Conservation (phyloP, 2,329 filamentous ascomycete species). For the Fusarium begoniae region DNA sequence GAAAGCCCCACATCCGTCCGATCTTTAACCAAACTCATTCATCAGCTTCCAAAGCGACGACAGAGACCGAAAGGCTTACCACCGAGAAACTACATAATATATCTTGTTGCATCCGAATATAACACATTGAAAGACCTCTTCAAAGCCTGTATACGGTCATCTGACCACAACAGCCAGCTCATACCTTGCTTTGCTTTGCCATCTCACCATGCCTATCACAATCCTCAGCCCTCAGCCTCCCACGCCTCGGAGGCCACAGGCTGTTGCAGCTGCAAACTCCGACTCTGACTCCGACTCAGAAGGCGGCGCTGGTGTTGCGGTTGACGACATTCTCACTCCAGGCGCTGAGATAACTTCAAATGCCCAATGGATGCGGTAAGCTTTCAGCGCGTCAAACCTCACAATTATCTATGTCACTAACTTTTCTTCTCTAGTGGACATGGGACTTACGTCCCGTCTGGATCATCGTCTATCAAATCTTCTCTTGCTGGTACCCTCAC, state of each 20-base stretch:
- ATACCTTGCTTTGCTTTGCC: slow-evolving; percentile 12
- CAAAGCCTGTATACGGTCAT: neutral
- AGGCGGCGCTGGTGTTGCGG: slow-evolving; percentile 57
- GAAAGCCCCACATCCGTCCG: slow-evolving; percentile 44
- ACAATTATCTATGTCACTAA: slow-evolving; percentile 10
- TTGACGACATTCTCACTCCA: slow-evolving; percentile 78
- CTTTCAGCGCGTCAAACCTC: slow-evolving; percentile 4
- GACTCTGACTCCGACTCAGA: slow-evolving; percentile 57
- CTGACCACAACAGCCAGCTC: neutral
- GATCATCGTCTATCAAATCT: slow-evolving; percentile 77
- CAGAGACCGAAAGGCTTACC: slow-evolving; percentile 2
- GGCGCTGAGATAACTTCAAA: slow-evolving; percentile 89
- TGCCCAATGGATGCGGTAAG: slow-evolving; percentile 92
- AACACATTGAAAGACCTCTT: neutral
- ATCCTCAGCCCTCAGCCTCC: slow-evolving; percentile 55
- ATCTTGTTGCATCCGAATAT: neutral
- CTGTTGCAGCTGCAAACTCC: slow-evolving; percentile 39
- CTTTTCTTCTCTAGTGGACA: slow-evolving; percentile 71
- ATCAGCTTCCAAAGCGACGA: slow-evolving; percentile 8
- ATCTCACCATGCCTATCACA: slow-evolving; percentile 57
- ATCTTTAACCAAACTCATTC: slow-evolving; percentile 38
- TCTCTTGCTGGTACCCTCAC: slow-evolving; percentile 90
- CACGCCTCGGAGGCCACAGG: slow-evolving; percentile 36
- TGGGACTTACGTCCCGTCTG: slow-evolving; percentile 80
- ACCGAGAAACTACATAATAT: neutral